Conservation (phyloP, 2,329 filamentous ascomycete genomes). For the Ilyonectria destructans region DNA sequence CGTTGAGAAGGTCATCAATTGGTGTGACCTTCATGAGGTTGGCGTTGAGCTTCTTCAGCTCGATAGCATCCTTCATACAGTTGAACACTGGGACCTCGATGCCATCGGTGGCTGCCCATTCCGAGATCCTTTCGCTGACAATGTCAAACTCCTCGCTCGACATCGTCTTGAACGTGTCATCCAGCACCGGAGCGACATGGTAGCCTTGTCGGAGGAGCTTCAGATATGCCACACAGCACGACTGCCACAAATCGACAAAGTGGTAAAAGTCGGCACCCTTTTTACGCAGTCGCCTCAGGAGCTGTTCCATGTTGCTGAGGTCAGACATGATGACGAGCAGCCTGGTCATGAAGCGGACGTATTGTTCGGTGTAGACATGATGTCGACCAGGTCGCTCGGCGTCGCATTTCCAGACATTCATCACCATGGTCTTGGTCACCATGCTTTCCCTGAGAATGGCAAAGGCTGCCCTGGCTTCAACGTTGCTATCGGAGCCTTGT, state of each 20-base stretch:
- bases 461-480: conserved; percentile 85
- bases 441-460: conserved; percentile 80
- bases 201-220: conserved; percentile 68
- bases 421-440: conserved; percentile 95
- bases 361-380: conserved; percentile 92
- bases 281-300: conserved; percentile 85
- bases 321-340: conserved; percentile 84
- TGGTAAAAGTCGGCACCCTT: conserved; percentile 84
- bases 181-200: conserved; percentile 62
- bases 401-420: conserved; percentile 96
- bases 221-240: conserved; percentile 69
- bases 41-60: conserved; percentile 82
- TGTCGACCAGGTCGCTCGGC: conserved; percentile 87
- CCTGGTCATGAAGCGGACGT: conserved; percentile 85
- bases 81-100: conserved; percentile 62
- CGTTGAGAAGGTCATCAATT: conserved; percentile 95
- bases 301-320: conserved; percentile 81
- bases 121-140: conserved; percentile 67
- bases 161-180: conserved; percentile 71
- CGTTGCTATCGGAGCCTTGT: conserved; percentile 64
- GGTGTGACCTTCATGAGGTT: conserved; percentile 87
- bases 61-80: conserved; percentile 72
- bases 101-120: conserved; percentile 66
- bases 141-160: conserved; percentile 73
- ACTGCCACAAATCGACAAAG: conserved; percentile 74